These are phyloP conservation scores for Euphorbia corollata DNA, from an alignment of 441 rosid genomes.

Conservation along the genomic window DNA sequence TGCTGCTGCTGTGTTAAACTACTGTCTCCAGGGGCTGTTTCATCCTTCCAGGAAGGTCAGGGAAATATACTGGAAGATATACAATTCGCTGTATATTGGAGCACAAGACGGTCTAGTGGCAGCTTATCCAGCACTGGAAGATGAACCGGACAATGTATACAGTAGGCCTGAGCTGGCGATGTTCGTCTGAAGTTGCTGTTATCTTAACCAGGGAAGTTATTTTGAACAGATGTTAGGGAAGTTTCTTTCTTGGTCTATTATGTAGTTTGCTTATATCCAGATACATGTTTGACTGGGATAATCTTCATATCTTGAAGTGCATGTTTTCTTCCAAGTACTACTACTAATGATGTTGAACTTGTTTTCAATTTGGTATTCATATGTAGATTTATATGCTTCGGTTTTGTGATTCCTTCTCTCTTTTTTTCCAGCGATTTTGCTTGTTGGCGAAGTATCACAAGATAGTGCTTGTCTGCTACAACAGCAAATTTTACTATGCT, in stretches of 20 bases:
- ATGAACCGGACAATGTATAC: conserved; percentile 59
- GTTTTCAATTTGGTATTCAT: not conserved
- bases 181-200: conserved; percentile 40
- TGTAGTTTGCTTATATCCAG: not conserved
- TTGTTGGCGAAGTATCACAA: conserved; percentile 3
- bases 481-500: not conserved
- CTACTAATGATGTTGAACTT: conserved; percentile 1
- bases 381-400: not conserved
- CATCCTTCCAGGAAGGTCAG: conserved; percentile 96
- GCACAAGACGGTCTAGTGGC: conserved; percentile 89
- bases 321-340: not conserved
- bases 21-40: conserved; percentile 91
- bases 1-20: conserved; percentile 70
- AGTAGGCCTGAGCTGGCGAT: conserved; percentile 86
- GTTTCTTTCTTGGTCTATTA: not conserved
- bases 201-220: not conserved
- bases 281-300: not conserved
- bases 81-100: conserved; percentile 87
- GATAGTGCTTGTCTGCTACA: no score
- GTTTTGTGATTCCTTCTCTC: not conserved
- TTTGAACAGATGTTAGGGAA: conserved; percentile 5
- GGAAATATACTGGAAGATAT: conserved; percentile 98
- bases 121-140: conserved; percentile 70
- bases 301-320: not conserved
- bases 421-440: conserved; percentile 7